phyloP scores from a whole-genome alignment of 306 rosid species.

The Prunus salicina region DNA sequence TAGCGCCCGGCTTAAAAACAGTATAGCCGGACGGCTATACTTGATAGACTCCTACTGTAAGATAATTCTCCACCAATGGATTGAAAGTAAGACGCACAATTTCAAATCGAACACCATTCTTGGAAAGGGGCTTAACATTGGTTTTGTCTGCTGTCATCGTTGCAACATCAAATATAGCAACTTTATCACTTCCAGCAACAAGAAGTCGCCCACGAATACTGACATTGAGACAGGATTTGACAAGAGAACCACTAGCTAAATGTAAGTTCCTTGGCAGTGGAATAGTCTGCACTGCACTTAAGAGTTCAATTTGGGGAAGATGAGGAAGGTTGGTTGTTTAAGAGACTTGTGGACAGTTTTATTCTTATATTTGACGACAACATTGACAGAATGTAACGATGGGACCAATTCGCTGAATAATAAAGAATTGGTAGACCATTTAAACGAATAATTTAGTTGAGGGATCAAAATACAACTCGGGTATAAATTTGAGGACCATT shows the following conservation, averaged over 20 bases:
- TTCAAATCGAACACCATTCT: slow-evolving; percentile 90
- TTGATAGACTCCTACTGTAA: slow-evolving; percentile 88
- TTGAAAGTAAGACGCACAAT: slow-evolving; percentile 80
- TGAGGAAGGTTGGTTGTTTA: no score
- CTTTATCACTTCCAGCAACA: slow-evolving; percentile 98
- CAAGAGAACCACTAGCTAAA: slow-evolving; percentile 90
- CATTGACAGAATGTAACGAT: no score
- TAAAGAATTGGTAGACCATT: no score
- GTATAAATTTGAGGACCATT: no score
- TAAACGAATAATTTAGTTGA: no score
- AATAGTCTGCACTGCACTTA: slow-evolving; percentile 53
- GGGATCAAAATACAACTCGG: no score
- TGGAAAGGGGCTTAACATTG: slow-evolving; percentile 92
- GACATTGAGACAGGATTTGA: slow-evolving; percentile 88
- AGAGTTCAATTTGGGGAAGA: no score
- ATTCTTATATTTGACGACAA: no score
- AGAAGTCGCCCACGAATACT: slow-evolving; percentile 90
- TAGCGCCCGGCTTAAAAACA: no score
- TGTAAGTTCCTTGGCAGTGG: slow-evolving; percentile 94
- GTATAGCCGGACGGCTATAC: slow-evolving; percentile 7
- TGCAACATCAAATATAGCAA: slow-evolving; percentile 89
- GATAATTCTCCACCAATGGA: slow-evolving; percentile 79
- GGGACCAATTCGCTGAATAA: no score
- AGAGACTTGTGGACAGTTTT: no score
- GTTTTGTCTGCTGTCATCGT: slow-evolving; percentile 96